phyloP scores from a whole-genome alignment of 345 rosid genomes.

The Luvunga scandens region DNA sequence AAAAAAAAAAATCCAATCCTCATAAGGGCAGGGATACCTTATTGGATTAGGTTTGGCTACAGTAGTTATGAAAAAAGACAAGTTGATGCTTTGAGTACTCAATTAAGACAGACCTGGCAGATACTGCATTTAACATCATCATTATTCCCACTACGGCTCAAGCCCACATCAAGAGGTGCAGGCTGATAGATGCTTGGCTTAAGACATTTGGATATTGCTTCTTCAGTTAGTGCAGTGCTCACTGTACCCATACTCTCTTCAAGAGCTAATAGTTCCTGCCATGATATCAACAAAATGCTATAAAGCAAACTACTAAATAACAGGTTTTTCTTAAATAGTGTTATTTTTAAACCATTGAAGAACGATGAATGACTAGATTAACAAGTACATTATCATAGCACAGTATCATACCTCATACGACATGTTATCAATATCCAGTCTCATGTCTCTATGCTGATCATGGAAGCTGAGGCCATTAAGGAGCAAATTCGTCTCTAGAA shows the following conservation, averaged over 20 bases:
- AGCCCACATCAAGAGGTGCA: conserved; percentile 24
- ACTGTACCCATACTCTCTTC: conserved; percentile 97
- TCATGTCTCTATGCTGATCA: conserved; percentile 94
- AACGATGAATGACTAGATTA: not conserved
- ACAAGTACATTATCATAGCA: not conserved
- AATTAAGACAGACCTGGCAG: conserved; percentile 65
- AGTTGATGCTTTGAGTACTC: not conserved
- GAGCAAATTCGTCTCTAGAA: conserved; percentile 74
- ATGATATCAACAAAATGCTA: conserved; percentile 11
- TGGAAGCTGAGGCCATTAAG: conserved; percentile 64
- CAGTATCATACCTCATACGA: conserved; percentile 79
- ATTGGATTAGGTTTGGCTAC: not conserved
- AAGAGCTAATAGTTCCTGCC: conserved; percentile 85
- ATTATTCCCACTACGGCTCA: conserved; percentile 25
- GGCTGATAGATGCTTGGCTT: conserved; percentile 51
- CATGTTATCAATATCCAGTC: conserved; percentile 95
- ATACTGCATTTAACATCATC: conserved; percentile 80
- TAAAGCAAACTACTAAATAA: not conserved
- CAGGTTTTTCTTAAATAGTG: not conserved
- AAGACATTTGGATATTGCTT: conserved; percentile 66
- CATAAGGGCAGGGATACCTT: not conserved
- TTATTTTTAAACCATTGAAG: not conserved
- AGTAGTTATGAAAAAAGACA: not conserved
- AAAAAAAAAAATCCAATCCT: not conserved
- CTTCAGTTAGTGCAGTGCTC: conserved; percentile 92